phyloP scores from a whole-genome alignment of 2,329 filamentous ascomycete species.

The Tolypocladium capitatum region DNA sequence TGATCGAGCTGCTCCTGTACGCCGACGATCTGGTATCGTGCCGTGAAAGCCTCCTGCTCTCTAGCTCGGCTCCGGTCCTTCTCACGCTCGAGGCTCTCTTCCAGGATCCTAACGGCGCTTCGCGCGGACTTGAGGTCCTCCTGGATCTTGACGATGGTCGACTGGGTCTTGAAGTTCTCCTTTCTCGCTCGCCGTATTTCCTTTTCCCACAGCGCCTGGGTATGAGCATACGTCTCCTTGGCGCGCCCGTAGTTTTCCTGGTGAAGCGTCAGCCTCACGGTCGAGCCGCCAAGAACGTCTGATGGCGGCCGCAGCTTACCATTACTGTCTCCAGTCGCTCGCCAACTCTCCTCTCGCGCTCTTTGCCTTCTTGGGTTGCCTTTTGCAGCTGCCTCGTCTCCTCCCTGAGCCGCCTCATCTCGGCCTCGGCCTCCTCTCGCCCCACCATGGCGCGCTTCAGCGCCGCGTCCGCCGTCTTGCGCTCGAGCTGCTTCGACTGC shows the following conservation, averaged over 20 bases:
- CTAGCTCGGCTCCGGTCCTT: conserved; percentile 46
- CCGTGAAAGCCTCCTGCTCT: conserved; percentile 57
- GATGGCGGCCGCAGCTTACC: conserved; percentile 31
- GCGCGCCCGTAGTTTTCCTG: conserved; percentile 58
- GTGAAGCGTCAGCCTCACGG: background rate
- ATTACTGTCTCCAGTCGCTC: conserved; percentile 56
- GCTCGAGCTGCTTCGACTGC: conserved; percentile 47
- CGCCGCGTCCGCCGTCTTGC: conserved; percentile 52
- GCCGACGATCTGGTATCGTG: conserved; percentile 51
- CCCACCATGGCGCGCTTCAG: conserved; percentile 54
- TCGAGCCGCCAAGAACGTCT: background rate
- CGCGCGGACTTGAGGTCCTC: conserved; percentile 57
- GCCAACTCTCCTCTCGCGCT: conserved; percentile 51
- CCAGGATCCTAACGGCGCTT: conserved; percentile 36
- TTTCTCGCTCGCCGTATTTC: conserved; percentile 57
- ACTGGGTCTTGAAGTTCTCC: conserved; percentile 64
- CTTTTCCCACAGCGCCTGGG: conserved; percentile 58
- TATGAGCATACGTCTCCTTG: conserved; percentile 56
- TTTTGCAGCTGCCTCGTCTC: conserved; percentile 42
- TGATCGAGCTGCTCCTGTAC: conserved; percentile 55
- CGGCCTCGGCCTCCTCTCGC: conserved; percentile 58
- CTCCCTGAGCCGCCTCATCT: conserved; percentile 49
- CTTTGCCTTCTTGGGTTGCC: conserved; percentile 50
- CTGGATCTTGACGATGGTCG: conserved; percentile 54
- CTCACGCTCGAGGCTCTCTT: conserved; percentile 49